Base-by-base conservation (phyloP, 495 filamentous ascomycete species). In the Daldinia grandis region DNA sequence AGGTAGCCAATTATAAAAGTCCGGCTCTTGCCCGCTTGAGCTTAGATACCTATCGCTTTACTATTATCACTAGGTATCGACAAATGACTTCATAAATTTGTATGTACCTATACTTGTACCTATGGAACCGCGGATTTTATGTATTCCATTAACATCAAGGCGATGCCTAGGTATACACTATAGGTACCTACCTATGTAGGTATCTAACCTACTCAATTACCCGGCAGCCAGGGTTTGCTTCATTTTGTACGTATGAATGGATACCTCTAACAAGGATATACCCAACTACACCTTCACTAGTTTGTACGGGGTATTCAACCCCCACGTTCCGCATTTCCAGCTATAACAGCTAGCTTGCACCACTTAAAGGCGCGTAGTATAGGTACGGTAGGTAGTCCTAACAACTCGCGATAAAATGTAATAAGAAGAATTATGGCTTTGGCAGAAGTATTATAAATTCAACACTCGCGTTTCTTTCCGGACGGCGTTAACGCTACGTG, bases 391-490 rank as follows among this genome's bases (percentile, higher is more conserved):
- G 5, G 2, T 40, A 40, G 37, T 47, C 17, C 17, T 17, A 3
- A 47, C 19, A 47, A 24, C 9, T 19, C 25, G 28, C 9, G 33
- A 59, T 19, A 64, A 28, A 42, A 51, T 35, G 55, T 10, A 69
- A 31, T 17, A 17, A 57, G 53, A 49, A 25, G 27, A 44, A 19
- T 59, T 28, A 19, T 53, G 8, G 17, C 50, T 30, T 60, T 60
- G 56, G 37, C 56, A 49, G 47, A 49, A 42, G 31, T 62, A 60
- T 55, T 55, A 58, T 62, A 64, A 61, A 64, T 71, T 71, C 62
- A 58, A 47, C 33, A 49, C 14, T 70, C n/a, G 15, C 19, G 55
- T 9, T 31, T 54, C 50, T 40, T 62, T 62, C 31, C 33, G 33
- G 25, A 28, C 28, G 55, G 57, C 40, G 38, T 55, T 65, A 65